Conservation (phyloP, 139 green algal genomes). For the Nannochloris sp. region DNA sequence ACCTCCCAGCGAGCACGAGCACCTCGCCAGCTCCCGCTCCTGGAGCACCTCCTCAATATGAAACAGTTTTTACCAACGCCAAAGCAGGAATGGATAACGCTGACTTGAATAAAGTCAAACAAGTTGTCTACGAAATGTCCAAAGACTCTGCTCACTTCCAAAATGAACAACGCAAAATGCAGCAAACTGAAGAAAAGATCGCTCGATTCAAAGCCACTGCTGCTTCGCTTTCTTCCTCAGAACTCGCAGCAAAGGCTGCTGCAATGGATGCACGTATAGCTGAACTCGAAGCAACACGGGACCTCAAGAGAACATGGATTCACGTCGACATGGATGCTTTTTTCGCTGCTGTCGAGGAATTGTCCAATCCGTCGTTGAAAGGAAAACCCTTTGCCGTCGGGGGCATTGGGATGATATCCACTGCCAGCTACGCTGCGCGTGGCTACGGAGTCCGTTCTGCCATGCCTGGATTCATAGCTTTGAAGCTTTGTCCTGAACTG, state of each 20-base stretch:
- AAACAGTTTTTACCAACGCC: conserved; percentile 87
- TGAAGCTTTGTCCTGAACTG: conserved; percentile 70
- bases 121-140: conserved; percentile 84
- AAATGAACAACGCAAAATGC: conserved; percentile 89
- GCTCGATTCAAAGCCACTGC: conserved; percentile 27
- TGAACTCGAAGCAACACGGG: conserved; percentile 55
- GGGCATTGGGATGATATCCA: conserved; percentile 82
- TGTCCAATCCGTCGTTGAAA: conserved; percentile 54
- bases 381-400: conserved; percentile 74
- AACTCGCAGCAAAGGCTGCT: conserved; percentile 47
- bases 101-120: conserved; percentile 59
- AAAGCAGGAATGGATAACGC: conserved; percentile 82
- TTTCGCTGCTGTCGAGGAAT: conserved; percentile 69
- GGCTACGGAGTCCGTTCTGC: conserved; percentile 77
- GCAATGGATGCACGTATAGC: conserved; percentile 43
- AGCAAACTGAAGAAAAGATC: conserved; percentile 43
- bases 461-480: conserved; percentile 86
- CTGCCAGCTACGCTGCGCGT: conserved; percentile 76
- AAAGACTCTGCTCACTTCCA: conserved; percentile 81
- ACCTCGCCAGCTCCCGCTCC: no score
- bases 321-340: conserved; percentile 95
- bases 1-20: no score
- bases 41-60: conserved; percentile 45
- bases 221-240: conserved; percentile 4
- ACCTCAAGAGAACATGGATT: conserved; percentile 67